These are phyloP conservation scores for Aquilaria agallochum DNA, from an alignment of 441 rosid genomes.

Conservation along the genomic window DNA sequence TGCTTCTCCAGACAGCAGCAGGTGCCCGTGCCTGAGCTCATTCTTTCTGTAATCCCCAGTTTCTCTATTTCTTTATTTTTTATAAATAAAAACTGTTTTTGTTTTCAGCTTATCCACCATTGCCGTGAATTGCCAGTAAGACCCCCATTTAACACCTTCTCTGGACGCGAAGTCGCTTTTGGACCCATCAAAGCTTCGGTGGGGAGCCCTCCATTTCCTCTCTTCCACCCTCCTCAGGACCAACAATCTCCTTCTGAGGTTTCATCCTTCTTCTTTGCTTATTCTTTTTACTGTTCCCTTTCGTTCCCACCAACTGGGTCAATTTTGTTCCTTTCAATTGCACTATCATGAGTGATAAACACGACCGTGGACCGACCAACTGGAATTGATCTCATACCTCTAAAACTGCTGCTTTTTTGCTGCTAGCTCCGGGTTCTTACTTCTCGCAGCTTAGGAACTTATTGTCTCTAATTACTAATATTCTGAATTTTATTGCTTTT, in stretches of 20 bases:
- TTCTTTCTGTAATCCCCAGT: not conserved
- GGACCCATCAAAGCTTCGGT: conserved; percentile 35
- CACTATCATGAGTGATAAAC: too few relatives aligned
- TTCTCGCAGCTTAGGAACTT: too few relatives aligned
- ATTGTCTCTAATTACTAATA: too few relatives aligned
- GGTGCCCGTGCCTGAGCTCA: conserved; percentile 16
- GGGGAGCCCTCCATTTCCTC: conserved; percentile 32
- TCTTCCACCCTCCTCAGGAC: conserved; percentile 29
- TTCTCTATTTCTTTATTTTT: not conserved
- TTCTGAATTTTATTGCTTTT: too few relatives aligned
- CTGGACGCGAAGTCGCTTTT: conserved; percentile 7
- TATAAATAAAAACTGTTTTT: not conserved
- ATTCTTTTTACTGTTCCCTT: not conserved
- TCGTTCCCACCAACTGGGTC: not conserved
- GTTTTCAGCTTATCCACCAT: conserved; percentile 9
- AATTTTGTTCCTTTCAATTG: too few relatives aligned
- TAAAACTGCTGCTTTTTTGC: too few relatives aligned
- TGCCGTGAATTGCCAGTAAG: conserved; percentile 20
- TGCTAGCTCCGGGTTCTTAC: too few relatives aligned
- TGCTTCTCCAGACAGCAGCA: conserved; percentile 28
- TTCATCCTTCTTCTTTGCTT: not conserved
- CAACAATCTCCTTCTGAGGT: conserved; percentile 28
- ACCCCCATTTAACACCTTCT: conserved; percentile 19
- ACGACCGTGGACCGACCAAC: too few relatives aligned
- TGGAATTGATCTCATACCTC: too few relatives aligned